Conservation (phyloP, 1,139 yeast genomes). For the Kluyveromyces sp. region DNA sequence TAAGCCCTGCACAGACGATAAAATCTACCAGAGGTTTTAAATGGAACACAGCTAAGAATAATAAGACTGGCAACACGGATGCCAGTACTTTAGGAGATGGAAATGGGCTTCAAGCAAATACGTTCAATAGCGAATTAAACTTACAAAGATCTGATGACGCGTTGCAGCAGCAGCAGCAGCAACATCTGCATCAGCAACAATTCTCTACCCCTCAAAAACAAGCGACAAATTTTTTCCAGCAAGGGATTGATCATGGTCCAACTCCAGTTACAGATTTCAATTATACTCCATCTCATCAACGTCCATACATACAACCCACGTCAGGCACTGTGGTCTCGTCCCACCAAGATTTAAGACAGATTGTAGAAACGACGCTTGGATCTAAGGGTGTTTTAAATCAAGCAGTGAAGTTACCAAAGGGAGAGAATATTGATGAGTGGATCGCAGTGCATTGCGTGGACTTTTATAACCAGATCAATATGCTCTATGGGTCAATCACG, state of each 20-base stretch:
- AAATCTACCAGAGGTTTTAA: slow-evolving; percentile 32
- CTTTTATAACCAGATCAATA: slow-evolving; percentile 90
- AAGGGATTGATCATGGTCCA: slow-evolving; percentile 5
- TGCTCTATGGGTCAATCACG: slow-evolving; percentile 93
- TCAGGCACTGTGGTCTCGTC: slow-evolving; percentile 38
- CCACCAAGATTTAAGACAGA: slow-evolving; percentile 66
- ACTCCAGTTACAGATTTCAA: slow-evolving; percentile 27
- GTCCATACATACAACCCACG: slow-evolving; percentile 27
- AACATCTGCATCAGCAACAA: too few species aligned
- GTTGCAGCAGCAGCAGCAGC: neutral
- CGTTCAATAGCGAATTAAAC: neutral
- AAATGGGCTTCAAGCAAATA: neutral
- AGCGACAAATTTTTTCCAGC: slow-evolving; percentile 1
- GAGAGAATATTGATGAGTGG: slow-evolving; percentile 93
- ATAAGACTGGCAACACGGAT: neutral
- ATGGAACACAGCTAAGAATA: slow-evolving; percentile 25
- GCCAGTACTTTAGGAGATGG: neutral
- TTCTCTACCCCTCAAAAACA: slow-evolving; percentile 9
- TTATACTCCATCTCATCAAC: slow-evolving; percentile 32
- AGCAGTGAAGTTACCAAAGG: slow-evolving; percentile 90
- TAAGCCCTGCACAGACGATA: slow-evolving; percentile 32
- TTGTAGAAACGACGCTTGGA: slow-evolving; percentile 92
- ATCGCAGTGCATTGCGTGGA: slow-evolving; percentile 87
- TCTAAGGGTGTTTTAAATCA: slow-evolving; percentile 84
- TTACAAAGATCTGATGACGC: neutral